A percentile compares a stretch with the other conserved stretches of the same genome.
phyloP scores from a whole-genome alignment of 768 basidiomycete species.

The Dioszegia hungarica region DNA sequence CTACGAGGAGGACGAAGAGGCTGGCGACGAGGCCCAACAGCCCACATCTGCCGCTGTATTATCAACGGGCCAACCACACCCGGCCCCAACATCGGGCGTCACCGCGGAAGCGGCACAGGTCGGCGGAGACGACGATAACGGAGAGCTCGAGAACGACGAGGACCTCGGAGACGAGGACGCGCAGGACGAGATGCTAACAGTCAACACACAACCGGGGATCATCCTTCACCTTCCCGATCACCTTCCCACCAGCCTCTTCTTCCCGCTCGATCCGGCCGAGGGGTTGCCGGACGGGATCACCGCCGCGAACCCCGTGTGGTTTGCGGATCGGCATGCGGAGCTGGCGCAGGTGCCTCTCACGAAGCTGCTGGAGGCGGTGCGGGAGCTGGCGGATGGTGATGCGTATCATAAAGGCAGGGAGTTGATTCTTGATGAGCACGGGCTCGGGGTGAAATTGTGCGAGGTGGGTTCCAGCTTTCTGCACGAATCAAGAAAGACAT shows the following conservation, averaged over 20 bases:
- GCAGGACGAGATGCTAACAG: slow-evolving; percentile 3
- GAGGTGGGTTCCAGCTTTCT: slow-evolving; percentile 28
- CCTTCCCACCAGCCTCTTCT: slow-evolving; percentile 3
- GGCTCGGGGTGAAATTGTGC: slow-evolving; percentile 34
- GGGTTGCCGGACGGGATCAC: slow-evolving; percentile 8
- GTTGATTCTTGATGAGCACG: slow-evolving; percentile 31
- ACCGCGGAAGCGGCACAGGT: slow-evolving; percentile 55
- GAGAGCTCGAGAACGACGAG: slow-evolving; percentile 68
- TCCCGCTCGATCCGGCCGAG: not conserved
- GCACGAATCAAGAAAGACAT: not conserved
- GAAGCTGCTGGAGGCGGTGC: slow-evolving; percentile 25
- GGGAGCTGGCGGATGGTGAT: slow-evolving; percentile 13
- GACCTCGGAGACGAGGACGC: slow-evolving; percentile 67
- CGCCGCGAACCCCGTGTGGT: slow-evolving; percentile 32
- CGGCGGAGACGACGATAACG: slow-evolving; percentile 53
- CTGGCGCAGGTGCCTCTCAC: slow-evolving; percentile 53
- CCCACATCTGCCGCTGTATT: no score
- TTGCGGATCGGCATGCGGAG: slow-evolving; percentile 29
- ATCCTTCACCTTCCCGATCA: slow-evolving; percentile 57
- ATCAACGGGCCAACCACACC: no score
- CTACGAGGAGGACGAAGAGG: slow-evolving; percentile 59
- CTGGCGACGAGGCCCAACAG: slow-evolving; percentile 49
- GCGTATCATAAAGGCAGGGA: slow-evolving; percentile 9
- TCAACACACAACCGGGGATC: slow-evolving; percentile 65
- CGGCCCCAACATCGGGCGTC: no score